phyloP scores from a whole-genome alignment of 2,329 filamentous ascomycete genomes.

The Tolypocladium cylindrosporum region DNA sequence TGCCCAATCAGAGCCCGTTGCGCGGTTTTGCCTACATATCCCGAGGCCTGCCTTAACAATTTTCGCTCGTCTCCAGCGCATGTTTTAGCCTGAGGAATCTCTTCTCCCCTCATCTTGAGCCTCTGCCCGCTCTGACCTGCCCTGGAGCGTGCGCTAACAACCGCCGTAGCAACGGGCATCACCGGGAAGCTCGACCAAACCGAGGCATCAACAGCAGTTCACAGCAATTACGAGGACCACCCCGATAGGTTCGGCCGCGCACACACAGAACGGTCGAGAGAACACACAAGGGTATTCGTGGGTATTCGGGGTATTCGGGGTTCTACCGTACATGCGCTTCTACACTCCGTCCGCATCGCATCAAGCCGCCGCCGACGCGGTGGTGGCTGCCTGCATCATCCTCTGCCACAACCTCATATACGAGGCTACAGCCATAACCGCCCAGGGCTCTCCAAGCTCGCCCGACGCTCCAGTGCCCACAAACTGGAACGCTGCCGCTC shows the following conservation, averaged over 20 bases:
- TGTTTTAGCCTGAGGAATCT: constrained; percentile 7
- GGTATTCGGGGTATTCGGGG: no score
- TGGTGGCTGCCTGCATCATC: constrained; percentile 1
- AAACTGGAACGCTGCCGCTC: constrained; percentile 27
- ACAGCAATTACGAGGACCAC: neutral
- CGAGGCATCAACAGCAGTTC: neutral
- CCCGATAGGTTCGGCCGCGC: neutral
- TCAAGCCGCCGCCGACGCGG: neutral
- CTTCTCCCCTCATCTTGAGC: neutral
- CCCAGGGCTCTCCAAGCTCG: constrained; percentile 29
- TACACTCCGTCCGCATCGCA: neutral
- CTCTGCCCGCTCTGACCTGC: neutral
- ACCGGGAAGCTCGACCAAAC: neutral
- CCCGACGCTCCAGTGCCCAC: constrained; percentile 27
- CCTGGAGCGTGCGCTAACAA: neutral
- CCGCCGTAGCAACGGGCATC: neutral
- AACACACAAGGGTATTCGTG: neutral
- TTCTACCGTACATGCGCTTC: neutral
- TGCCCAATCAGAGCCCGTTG: constrained; percentile 23
- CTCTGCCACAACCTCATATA: constrained; percentile 7
- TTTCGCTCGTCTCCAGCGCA: constrained; percentile 12
- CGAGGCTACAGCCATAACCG: constrained; percentile 30
- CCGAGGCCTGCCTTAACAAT: constrained; percentile 28
- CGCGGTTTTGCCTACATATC: constrained; percentile 28
- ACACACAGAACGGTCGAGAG: neutral